Evolutionary conservation across 306 rosid genomes (phyloP).

Genomic region (Lagenaria siceraria): DNA sequence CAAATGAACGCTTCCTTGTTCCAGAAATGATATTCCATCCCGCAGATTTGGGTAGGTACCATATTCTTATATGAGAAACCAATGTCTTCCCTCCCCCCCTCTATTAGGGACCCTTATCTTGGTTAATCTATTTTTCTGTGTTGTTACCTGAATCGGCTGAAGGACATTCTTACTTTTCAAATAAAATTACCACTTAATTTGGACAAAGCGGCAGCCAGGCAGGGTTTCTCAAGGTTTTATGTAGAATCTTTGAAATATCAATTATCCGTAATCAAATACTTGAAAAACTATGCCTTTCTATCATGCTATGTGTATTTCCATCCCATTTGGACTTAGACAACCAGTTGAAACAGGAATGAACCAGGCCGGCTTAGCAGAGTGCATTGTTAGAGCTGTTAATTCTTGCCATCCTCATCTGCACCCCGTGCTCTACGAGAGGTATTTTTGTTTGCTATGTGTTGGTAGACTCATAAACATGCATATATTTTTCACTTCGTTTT

Average conservation of each 20-base stretch:
- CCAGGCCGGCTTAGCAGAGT: slow-evolving; percentile 89
- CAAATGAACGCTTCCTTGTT: slow-evolving; percentile 90
- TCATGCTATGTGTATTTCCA: background rate
- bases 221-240: background rate
- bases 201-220: background rate
- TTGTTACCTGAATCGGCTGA: background rate
- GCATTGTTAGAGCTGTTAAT: slow-evolving; percentile 74
- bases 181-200: background rate
- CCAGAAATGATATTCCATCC: slow-evolving; percentile 97
- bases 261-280: background rate
- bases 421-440: slow-evolving; percentile 85
- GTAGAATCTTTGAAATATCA: background rate
- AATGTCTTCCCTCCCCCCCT: background rate
- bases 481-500: background rate
- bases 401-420: slow-evolving; percentile 80
- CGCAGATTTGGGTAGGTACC: slow-evolving; percentile 70
- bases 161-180: background rate
- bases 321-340: slow-evolving; percentile 6
- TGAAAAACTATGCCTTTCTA: background rate
- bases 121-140: background rate
- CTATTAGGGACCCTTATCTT: background rate
- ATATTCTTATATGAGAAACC: background rate
- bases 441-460: slow-evolving; percentile 1
- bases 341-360: slow-evolving; percentile 61
- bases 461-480: background rate